These are phyloP conservation scores for Solanum chiquidenum DNA, from an alignment of 257 asterid species.

Conservation along the genomic window DNA sequence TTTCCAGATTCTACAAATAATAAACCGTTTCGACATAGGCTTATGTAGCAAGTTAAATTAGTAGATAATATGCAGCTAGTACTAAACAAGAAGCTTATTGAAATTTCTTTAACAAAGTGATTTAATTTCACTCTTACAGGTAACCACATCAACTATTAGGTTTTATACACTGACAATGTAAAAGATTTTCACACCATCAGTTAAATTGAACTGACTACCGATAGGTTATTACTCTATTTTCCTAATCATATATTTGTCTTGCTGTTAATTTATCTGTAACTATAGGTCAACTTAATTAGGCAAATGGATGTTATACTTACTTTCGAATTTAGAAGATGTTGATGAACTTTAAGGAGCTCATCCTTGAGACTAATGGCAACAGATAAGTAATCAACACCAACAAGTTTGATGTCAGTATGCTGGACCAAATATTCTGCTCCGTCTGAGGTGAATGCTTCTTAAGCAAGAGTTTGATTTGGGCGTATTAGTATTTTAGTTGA, in stretches of 20 bases:
- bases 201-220: background rate
- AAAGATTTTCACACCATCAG: background rate
- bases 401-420: slow-evolving; percentile 12
- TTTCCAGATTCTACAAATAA: no score
- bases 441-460: slow-evolving; percentile 8
- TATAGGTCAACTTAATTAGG: background rate
- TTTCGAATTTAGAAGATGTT: background rate
- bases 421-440: background rate
- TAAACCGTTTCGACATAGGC: no score
- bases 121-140: no score
- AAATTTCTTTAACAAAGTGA: no score
- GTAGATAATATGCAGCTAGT: no score
- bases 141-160: no score
- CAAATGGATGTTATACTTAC: background rate
- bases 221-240: background rate
- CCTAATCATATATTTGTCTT: background rate
- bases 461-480: no score
- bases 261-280: background rate
- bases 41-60: no score
- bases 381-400: slow-evolving; percentile 22
- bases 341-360: background rate
- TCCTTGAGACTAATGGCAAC: background rate
- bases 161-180: background rate
- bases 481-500: no score
- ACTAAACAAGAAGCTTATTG: no score